Percentiles rank a stretch among this genome's conserved stretches.
Conservation (phyloP, 73 alveolate genomes). For the Tetrahymena elliotti region DNA sequence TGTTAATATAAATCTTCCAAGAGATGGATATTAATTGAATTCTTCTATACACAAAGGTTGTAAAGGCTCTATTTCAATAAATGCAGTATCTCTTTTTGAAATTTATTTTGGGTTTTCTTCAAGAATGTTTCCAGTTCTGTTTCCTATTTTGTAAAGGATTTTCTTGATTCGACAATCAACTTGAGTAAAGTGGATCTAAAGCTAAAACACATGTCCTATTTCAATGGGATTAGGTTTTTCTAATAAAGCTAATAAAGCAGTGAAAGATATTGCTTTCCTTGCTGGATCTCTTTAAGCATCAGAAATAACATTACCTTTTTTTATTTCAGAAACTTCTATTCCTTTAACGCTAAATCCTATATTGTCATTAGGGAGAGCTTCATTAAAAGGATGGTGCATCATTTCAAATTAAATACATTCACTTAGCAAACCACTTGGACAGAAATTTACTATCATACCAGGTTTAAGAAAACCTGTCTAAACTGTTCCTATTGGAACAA, state of each 20-base stretch:
- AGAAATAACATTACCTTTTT: constrained; percentile 58
- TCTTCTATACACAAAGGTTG: background rate
- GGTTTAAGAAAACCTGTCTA: constrained; percentile 64
- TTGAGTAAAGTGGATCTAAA: background rate
- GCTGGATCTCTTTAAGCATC: constrained; percentile 59
- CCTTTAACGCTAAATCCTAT: constrained; percentile 63
- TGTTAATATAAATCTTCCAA: background rate
- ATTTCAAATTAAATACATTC: constrained; percentile 57
- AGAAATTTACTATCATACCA: constrained; percentile 52
- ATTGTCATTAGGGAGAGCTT: constrained; percentile 64
- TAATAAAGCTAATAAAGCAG: background rate
- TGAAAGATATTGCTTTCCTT: background rate
- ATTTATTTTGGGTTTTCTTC: background rate
- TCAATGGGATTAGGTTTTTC: background rate
- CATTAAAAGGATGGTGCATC: constrained; percentile 55
- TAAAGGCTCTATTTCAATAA: background rate
- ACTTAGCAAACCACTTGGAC: constrained; percentile 51
- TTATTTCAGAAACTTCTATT: constrained; percentile 34
- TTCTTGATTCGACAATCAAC: background rate
- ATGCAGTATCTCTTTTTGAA: background rate
- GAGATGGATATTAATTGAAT: background rate
- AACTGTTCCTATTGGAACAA: constrained; percentile 70
- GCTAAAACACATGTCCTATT: background rate
- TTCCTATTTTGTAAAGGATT: background rate
- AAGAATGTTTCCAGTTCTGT: background rate